Evolutionary conservation across 75 land plant genomes (phyloP), one percentile per base, ranked within the genome.

Genomic region (Pinus albicaulis): DNA sequence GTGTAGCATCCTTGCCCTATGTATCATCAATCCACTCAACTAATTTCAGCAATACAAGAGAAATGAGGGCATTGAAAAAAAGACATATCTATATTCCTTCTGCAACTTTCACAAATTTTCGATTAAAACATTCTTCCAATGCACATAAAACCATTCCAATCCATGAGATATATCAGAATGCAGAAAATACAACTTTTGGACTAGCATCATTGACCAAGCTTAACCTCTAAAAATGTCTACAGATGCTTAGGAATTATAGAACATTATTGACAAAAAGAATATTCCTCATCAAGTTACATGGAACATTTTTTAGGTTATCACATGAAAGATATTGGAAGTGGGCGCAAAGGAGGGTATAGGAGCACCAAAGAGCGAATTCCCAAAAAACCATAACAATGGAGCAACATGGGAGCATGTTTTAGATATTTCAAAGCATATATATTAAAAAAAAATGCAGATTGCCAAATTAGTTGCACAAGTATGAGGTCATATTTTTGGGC

Each of bases 1-100:
- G 81, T 6, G 59, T 76, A 20, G 85, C 93, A 74, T 82, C 77
- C 53, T 90, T 87, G 52, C 85, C 84, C 95, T 92, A 77, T 68
- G 38, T 7, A 66, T 7, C 22, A 66, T 36, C n/a, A 68, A 68
- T 20, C 22, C 24, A 68, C 71, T 41, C n/a, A 20, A n/a, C 19
- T 20, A 17, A 28, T 5, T 34, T 28, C 24, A 44, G 23, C 15
- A 7, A 38, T 31, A 44, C 38, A 48, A 28, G 26, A 38, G 25
- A 71, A 71, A 71, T 14, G 4, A 44, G 14, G 34, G 1, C 20
- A 22, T 24, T 72, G 6, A 10, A 20, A 72, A 72, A 2, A 72
- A 20, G 13, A 36, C 15, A 44, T 61, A n/a, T 13, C 17, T 34
- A 24, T 72, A 34, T 22, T 14, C 24, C 57, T 41, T 24, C 31